Conservation (phyloP, 257 asterid genomes). For the Solanum microdontum region DNA sequence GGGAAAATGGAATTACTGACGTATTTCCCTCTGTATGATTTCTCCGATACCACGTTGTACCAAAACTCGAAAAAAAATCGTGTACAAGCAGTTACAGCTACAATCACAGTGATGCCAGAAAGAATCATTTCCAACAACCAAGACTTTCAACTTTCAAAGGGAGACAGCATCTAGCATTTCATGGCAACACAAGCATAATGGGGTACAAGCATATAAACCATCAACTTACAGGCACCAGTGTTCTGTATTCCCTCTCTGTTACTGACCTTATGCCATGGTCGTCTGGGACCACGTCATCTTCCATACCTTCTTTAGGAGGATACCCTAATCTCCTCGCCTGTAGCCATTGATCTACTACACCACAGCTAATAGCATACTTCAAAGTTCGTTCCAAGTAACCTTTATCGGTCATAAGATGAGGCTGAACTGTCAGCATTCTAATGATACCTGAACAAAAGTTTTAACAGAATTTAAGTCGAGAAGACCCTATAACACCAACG, state of each 20-base stretch:
- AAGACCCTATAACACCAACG: neutral
- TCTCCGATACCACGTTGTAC: neutral
- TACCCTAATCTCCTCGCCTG: constrained; percentile 58
- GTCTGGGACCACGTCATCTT: constrained; percentile 51
- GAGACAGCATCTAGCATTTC: neutral
- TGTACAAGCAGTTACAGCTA: neutral
- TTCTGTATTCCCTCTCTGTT: constrained; percentile 73
- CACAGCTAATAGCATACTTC: constrained; percentile 80
- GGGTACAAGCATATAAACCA: constrained; percentile 6
- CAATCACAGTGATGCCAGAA: neutral
- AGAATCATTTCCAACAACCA: neutral
- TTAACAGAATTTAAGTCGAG: neutral
- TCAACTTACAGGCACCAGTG: constrained; percentile 37
- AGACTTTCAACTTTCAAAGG: neutral
- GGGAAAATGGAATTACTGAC: neutral
- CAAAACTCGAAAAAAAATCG: neutral
- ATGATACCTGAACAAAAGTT: constrained; percentile 40
- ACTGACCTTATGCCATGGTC: constrained; percentile 58
- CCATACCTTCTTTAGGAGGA: constrained; percentile 91
- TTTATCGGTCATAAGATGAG: constrained; percentile 58
- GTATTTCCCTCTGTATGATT: neutral
- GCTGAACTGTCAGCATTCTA: constrained; percentile 70
- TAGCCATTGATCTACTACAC: constrained; percentile 78
- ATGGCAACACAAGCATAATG: neutral
- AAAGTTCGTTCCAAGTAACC: constrained; percentile 54